These are phyloP conservation scores for Cyberlindnera mrakii DNA, from an alignment of 805 yeast species.

Conservation along the genomic window DNA sequence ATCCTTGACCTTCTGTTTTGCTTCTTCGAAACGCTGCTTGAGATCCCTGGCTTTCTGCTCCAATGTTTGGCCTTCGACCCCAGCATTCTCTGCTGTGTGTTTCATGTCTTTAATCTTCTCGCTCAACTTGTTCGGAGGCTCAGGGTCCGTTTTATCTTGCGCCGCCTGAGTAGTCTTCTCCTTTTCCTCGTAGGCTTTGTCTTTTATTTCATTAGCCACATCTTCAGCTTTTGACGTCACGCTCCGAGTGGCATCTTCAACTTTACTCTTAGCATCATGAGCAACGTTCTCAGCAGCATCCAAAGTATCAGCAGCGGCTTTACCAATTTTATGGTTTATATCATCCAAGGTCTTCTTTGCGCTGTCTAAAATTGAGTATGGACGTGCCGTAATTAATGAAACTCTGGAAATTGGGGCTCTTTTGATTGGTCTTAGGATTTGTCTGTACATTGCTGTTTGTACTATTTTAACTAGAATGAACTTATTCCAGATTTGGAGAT, in stretches of 20 bases:
- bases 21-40: slow-evolving; percentile 7
- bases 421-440: background rate
- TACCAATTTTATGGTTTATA: slow-evolving; percentile 20
- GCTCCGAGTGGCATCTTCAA: slow-evolving; percentile 6
- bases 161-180: background rate
- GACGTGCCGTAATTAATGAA: slow-evolving; percentile 4
- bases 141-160: slow-evolving; percentile 2
- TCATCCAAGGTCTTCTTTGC: slow-evolving; percentile 19
- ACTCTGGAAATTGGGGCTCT: too few relatives aligned
- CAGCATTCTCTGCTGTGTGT: background rate
- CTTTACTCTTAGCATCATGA: slow-evolving; percentile 9
- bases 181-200: background rate
- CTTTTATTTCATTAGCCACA: background rate
- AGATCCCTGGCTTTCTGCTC: background rate
- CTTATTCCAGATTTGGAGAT: too few relatives aligned
- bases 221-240: slow-evolving; percentile 4
- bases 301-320: slow-evolving; percentile 18
- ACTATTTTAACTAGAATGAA: background rate
- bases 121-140: slow-evolving; percentile 1
- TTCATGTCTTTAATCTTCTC: background rate
- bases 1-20: slow-evolving; percentile 7
- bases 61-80: background rate
- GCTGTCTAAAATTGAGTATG: slow-evolving; percentile 16
- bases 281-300: slow-evolving; percentile 15
- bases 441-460: slow-evolving; percentile 4